Base-by-base conservation (phyloP, 2,329 filamentous ascomycete genomes). In the Coleophoma cylindrospora region DNA sequence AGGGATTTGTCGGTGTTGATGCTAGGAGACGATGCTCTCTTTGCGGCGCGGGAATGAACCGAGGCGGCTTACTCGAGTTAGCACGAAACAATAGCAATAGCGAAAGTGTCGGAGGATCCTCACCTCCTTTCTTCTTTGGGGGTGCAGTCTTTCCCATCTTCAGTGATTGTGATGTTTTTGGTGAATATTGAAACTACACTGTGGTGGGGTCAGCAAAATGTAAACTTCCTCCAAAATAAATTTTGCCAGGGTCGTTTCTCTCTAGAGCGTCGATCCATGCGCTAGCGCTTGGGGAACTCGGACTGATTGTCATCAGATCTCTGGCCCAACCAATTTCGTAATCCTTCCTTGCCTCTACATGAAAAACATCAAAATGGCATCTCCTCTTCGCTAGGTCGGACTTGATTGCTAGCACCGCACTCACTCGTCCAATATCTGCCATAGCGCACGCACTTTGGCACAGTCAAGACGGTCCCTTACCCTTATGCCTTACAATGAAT, bases 1-100 rank as follows among this genome's bases (percentile, higher is more conserved):
- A 88, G 74, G 7, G 84, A 86, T 69, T 87, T 87, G 74, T 89
- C 84, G 40, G 80, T 79, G 68, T 87, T 71, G 67, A 89, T 83
- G 61, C 82, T 75, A 22, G 86, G 84, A 4, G 85, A 87, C 14
- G 81, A 81, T 43, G 83, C 87, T 56, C 88, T 83, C 63, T 87
- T 81, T 38, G 86, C 86, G 51, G 86, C 86, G 57, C 88, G 85
- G 48, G 88, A 91, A 71, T 85, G 86, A 51, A 82, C 68, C 4
- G 86, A 88, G 75, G 74, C 49, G 72, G 48, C 62, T 64, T 48
- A 47, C 50, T 51, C 51, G 47, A 5, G 53, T 40, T 15, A 36
- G 41, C 48, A 45, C 17, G 50, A 50, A 44, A 33, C 21, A 48
- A 34, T 10, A 19, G 34, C 13, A 15, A 27, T 19, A 27, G 43